Base-by-base conservation (phyloP, 768 basidiomycete genomes). In the Boletus rex-veris region DNA sequence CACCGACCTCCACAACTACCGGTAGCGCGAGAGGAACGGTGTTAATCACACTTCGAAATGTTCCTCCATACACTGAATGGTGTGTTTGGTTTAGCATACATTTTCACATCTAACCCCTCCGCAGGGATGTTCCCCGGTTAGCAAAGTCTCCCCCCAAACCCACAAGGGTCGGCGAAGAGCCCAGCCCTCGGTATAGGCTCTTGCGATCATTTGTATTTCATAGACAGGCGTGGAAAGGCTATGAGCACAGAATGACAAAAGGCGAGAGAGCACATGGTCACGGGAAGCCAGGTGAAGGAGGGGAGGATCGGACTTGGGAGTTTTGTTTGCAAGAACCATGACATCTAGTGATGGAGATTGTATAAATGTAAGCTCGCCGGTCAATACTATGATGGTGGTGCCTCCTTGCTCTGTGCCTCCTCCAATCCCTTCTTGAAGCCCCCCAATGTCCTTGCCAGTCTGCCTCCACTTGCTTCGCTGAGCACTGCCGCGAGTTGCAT, bases 201-300 rank as follows among this genome's bases (percentile, higher is more conserved):
- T 67, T 92, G 16, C 81, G 90, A 28, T 95, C 92, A 1, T 98
- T 95, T 69, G 75, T 69, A 16, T 98, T 98, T 65, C 74, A 83
- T 39, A 76, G 89, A 39, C 68, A 68, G 10, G 58, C 74, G 0
- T 98, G 92, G 84, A 81, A 80, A 45, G 92, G 91, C 1, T 98
- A 98, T 62, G 86, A 86, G 61, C 96, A 98, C 68, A 76, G 91
- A n/a, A 88, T 96, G 85, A 97, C 96, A 4, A 88, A 93, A 64
- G 95, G 95, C 6, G 91, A 81, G 74, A 77, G 81, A 67, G 89
- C 69, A 0, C 80, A 80, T 65, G 86, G 82, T 28, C 80, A 74
- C 38, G 82, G 80, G 26, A 85, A 69, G 73, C 90, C 82, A 12
- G 88, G 83, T 36, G 83, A 82, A 64, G 86, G 82, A 9, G 89